These are phyloP conservation scores for Candida vartiovaarae DNA, from an alignment of 805 yeast genomes.

Conservation along the genomic window DNA sequence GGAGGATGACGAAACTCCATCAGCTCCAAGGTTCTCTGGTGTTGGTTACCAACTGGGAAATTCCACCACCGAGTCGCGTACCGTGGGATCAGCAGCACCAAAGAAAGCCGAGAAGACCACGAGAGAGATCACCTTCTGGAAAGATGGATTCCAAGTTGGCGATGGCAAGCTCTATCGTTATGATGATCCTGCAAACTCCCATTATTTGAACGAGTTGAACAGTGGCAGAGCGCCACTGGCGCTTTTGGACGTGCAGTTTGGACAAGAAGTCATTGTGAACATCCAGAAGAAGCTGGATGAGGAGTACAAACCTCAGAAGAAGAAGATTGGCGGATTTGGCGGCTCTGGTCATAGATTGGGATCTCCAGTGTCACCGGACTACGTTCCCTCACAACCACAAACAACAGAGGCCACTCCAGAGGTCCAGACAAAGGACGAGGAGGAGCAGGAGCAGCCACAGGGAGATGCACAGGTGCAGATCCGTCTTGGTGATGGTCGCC, in stretches of 20 bases:
- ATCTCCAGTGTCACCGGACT: slow-evolving; percentile 78
- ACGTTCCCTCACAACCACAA: slow-evolving; percentile 18
- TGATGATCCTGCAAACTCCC: slow-evolving; percentile 87
- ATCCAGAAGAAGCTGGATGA: slow-evolving; percentile 80
- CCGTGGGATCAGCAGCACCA: slow-evolving; percentile 26
- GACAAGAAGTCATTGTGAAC: slow-evolving; percentile 89
- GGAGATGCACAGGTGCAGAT: slow-evolving; percentile 79
- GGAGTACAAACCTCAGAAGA: slow-evolving; percentile 66
- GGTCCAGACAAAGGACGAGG: slow-evolving; percentile 4
- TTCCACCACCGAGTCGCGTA: slow-evolving; percentile 25
- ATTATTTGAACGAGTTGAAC: slow-evolving; percentile 71
- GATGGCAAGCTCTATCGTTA: slow-evolving; percentile 82
- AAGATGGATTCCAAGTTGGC: slow-evolving; percentile 91
- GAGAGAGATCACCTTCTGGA: slow-evolving; percentile 90
- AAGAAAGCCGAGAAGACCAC: slow-evolving; percentile 44
- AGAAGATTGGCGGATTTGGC: slow-evolving; percentile 54
- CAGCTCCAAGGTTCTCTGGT: slow-evolving; percentile 30
- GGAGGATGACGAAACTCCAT: slow-evolving; percentile 28
- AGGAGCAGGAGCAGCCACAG: slow-evolving; percentile 20
- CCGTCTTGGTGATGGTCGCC: slow-evolving; percentile 75
- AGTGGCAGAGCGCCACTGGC: slow-evolving; percentile 88
- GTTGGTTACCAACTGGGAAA: slow-evolving; percentile 36
- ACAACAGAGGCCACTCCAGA: not conserved
- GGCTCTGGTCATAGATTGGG: slow-evolving; percentile 87
- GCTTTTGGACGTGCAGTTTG: slow-evolving; percentile 73